These are phyloP conservation scores for Conticribra guillardii DNA, from an alignment of 108 stramenopile species.

Conservation along the genomic window DNA sequence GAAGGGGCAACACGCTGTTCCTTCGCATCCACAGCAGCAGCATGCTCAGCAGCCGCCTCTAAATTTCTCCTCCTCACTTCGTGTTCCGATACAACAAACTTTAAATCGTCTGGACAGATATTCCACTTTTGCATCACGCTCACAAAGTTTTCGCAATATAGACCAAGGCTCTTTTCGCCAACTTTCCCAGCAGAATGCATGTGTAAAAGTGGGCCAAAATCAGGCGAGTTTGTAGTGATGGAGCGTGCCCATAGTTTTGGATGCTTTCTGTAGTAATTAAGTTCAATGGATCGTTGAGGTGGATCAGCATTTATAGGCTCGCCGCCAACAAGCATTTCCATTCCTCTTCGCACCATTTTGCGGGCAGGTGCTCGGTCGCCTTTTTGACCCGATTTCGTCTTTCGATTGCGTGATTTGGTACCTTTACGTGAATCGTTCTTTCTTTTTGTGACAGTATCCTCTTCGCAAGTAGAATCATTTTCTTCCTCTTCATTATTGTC, in stretches of 20 bases:
- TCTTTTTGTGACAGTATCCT: not conserved
- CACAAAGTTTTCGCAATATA: conserved; percentile 80
- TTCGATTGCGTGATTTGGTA: conserved; percentile 13
- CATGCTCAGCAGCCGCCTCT: conserved; percentile 21
- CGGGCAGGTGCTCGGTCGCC: conserved; percentile 24
- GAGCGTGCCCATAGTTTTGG: conserved; percentile 60
- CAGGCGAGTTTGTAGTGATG: conserved; percentile 65
- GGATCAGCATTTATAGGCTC: conserved; percentile 89
- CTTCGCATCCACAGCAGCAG: conserved; percentile 13
- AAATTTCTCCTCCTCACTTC: conserved; percentile 27
- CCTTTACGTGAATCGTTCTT: conserved; percentile 6
- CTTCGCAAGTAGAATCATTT: not conserved
- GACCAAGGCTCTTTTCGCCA: conserved; percentile 45
- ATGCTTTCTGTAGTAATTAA: conserved; percentile 57
- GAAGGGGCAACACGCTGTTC: conserved; percentile 5
- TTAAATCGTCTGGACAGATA: conserved; percentile 78
- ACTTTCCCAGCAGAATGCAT: conserved; percentile 56
- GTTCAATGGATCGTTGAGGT: conserved; percentile 69
- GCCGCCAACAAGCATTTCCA: conserved; percentile 91
- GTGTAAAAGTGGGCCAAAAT: conserved; percentile 79
- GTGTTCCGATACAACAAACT: conserved; percentile 39
- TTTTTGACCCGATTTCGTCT: conserved; percentile 3
- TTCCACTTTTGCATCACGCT: conserved; percentile 69
- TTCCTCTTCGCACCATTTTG: conserved; percentile 84
- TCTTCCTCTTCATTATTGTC: conserved; percentile 4